Base-by-base conservation (phyloP, 192 early-diverging fungal species). In the Cladochytrium replicatum region DNA sequence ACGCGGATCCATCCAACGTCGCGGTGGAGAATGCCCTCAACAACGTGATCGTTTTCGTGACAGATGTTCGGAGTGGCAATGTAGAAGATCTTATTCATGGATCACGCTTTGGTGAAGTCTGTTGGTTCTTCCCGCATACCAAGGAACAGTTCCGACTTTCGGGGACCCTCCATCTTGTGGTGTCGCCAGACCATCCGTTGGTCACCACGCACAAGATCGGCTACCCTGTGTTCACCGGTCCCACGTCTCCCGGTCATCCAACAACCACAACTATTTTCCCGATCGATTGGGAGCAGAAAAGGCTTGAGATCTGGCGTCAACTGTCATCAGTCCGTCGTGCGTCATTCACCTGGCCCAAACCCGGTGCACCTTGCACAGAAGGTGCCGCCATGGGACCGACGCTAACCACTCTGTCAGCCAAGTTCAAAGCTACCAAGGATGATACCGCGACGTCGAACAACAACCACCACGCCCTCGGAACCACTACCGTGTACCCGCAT, bases 111-210 rank as follows among this genome's bases (percentile, higher is more conserved):
- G 61, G 61, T 7, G 61, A 63, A 38, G 30, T 63, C 1, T 63
- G 61, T 43, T 63, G 61, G 61, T 55, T 58, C 46, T 42, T 63
- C 44, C 61, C 61, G 2, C 43, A 55, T 3, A 52, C 61, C 6
- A 42, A 41, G 29, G 48, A 63, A 23, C 61, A 63, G 26, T 30
- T 52, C 32, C 48, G 61, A 6, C 22, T 63, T 21, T 58, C 55
- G n/a, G 61, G 61, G 2, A 23, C 38, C 25, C 44, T 63, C 19
- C 61, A 63, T 30, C 54, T 63, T 19, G 34, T 63, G 40, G 42
- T 61, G 5, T 38, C 43, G n/a, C 52, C 59, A 1, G 48, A 31
- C 29, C 51, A 61, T 38, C 34, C 41, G 4, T 25, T 61, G n/a
- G 6, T 32, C 6, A 4, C n/a, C 2, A 29, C 38, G 1, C 59